Conservation (phyloP, 768 basidiomycete genomes). For the Macrocybe gigantea region DNA sequence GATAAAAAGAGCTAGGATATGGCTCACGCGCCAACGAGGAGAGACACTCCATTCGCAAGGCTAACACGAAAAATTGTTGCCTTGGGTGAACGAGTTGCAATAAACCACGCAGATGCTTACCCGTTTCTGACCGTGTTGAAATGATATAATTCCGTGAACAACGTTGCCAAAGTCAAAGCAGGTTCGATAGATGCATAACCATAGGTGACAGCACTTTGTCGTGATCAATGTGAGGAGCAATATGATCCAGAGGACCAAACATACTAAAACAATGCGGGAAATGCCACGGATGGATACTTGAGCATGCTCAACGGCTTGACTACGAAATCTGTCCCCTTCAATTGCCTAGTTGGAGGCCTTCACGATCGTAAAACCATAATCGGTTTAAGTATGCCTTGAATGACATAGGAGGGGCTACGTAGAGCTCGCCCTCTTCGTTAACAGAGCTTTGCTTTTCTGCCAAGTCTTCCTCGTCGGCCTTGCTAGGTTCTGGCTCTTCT, state of each 20-base stretch:
- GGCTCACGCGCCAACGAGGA: constrained; percentile 28
- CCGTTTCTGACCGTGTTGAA: constrained; percentile 33
- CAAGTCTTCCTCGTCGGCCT: constrained; percentile 3
- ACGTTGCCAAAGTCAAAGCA: constrained; percentile 29
- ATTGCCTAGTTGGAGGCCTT: constrained; percentile 20
- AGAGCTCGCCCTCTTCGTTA: constrained; percentile 10
- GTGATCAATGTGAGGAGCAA: not conserved
- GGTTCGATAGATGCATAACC: constrained; percentile 35
- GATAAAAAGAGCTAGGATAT: not conserved
- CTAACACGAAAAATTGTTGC: constrained; percentile 8
- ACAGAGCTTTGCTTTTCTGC: constrained; percentile 7
- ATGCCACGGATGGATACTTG: constrained; percentile 32
- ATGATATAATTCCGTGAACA: constrained; percentile 31
- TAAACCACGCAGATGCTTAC: constrained; percentile 10
- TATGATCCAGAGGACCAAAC: constrained; percentile 3
- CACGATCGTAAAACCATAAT: constrained; percentile 24
- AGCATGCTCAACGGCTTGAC: constrained; percentile 31
- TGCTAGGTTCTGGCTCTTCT: constrained; percentile 5
- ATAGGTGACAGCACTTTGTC: constrained; percentile 26
- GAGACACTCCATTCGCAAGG: constrained; percentile 29
- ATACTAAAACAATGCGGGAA: constrained; percentile 31
- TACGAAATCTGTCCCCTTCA: constrained; percentile 21
- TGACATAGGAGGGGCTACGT: constrained; percentile 21
- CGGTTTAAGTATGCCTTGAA: constrained; percentile 19
- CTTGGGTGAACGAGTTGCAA: not conserved